Evolutionary conservation across 306 rosid species (phyloP).

Genomic region (Rosa multiflora): DNA sequence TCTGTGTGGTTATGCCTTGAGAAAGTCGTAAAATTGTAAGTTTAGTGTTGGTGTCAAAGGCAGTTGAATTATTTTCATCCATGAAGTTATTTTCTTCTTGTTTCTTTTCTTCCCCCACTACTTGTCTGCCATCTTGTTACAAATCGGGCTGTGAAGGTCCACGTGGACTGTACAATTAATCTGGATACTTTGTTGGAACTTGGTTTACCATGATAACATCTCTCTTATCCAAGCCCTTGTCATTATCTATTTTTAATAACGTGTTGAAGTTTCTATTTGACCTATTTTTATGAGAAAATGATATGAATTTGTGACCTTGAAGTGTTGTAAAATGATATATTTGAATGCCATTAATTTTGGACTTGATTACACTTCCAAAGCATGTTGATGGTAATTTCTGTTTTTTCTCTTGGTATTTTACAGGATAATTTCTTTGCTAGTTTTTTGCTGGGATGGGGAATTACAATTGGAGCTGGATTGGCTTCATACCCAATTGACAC

Average conservation of each 20-base stretch:
- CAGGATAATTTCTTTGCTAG: conserved; percentile 95
- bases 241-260: not conserved
- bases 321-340: not conserved
- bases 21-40: not conserved
- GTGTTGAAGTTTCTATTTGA: not conserved
- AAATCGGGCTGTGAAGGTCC: conserved; percentile 3
- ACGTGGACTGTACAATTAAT: not conserved
- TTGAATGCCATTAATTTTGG: not conserved
- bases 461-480: conserved; percentile 85
- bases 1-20: not conserved
- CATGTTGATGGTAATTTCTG: conserved; percentile 16
- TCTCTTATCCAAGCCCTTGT: not conserved
- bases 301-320: not conserved
- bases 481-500: conserved; percentile 87
- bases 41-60: not conserved
- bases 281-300: not conserved
- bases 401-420: conserved; percentile 22
- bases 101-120: not conserved
- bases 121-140: not conserved
- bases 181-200: not conserved
- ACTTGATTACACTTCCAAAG: not conserved
- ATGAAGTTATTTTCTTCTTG: not conserved
- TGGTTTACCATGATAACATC: not conserved
- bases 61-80: not conserved
- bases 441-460: conserved; percentile 84